A percentile compares a stretch with the other conserved stretches of the same genome.
Conservation (phyloP, 176 grass and related monocot genomes). For the Oryza nivara region DNA sequence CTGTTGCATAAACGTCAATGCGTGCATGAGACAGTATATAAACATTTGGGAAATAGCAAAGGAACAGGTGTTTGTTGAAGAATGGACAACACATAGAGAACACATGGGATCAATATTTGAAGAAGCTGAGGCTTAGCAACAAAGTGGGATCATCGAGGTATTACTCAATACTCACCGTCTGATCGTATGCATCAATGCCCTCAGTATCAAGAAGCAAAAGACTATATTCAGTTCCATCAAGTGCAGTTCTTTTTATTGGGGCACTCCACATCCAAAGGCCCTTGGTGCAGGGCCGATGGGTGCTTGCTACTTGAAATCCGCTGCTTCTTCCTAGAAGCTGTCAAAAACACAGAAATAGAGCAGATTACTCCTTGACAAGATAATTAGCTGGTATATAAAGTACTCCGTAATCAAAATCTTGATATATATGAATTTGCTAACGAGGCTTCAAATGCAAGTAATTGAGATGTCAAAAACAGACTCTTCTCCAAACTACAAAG, state of each 20-base stretch:
- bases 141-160: slow-evolving; percentile 15
- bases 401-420: background rate
- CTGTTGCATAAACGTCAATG: background rate
- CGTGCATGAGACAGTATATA: background rate
- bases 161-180: slow-evolving; percentile 54
- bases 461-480: background rate
- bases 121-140: slow-evolving; percentile 13
- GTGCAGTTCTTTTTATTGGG: slow-evolving; percentile 68
- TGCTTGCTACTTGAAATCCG: slow-evolving; percentile 80
- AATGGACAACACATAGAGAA: slow-evolving; percentile 6
- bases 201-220: slow-evolving; percentile 76
- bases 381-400: background rate
- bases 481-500: background rate
- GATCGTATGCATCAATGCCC: slow-evolving; percentile 91
- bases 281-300: slow-evolving; percentile 83
- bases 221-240: slow-evolving; percentile 82
- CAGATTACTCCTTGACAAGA: background rate
- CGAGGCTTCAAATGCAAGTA: background rate
- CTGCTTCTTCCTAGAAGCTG: slow-evolving; percentile 80
- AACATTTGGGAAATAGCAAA: slow-evolving; percentile 20
- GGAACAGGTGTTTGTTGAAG: background rate
- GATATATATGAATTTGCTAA: background rate
- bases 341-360: slow-evolving; percentile 21
- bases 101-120: background rate
- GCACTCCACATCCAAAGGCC: slow-evolving; percentile 93